A percentile compares a stretch with the other conserved stretches of the same genome.
Conservation (phyloP, 495 filamentous ascomycete species). For the Aspergillus wentii region DNA sequence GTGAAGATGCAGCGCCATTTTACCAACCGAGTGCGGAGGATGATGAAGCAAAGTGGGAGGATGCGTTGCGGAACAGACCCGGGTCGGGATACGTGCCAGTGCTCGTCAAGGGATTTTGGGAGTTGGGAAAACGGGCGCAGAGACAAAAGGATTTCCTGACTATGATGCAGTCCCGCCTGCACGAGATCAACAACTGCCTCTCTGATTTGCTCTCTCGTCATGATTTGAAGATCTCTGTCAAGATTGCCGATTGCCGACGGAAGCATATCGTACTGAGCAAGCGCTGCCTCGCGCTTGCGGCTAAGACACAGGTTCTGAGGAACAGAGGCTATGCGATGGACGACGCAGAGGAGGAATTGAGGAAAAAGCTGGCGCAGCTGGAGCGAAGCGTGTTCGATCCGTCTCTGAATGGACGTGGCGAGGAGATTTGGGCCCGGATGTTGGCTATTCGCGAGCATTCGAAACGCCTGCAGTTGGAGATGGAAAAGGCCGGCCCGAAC, state of each 20-base stretch:
- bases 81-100: constrained; percentile 73
- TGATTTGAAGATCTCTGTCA: constrained; percentile 73
- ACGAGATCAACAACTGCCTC: constrained; percentile 84
- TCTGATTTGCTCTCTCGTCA: constrained; percentile 75
- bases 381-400: constrained; percentile 79
- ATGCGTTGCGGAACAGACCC: constrained; percentile 80
- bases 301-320: constrained; percentile 85
- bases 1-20: constrained; percentile 71
- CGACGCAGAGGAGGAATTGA: constrained; percentile 84
- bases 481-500: constrained; percentile 57
- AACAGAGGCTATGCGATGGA: constrained; percentile 92
- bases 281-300: constrained; percentile 77
- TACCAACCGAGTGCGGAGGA: constrained; percentile 74
- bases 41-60: constrained; percentile 85
- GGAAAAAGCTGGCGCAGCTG: constrained; percentile 72
- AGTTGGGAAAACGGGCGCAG: constrained; percentile 70
- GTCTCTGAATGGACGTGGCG: constrained; percentile 70
- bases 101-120: constrained; percentile 60
- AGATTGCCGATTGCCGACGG: constrained; percentile 73
- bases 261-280: constrained; percentile 76
- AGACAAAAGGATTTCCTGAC: constrained; percentile 69
- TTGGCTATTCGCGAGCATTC: constrained; percentile 77
- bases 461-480: constrained; percentile 70
- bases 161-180: constrained; percentile 72
- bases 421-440: constrained; percentile 97